Conservation (phyloP, 129 eudicot genomes). For the Lonicera japonica region DNA sequence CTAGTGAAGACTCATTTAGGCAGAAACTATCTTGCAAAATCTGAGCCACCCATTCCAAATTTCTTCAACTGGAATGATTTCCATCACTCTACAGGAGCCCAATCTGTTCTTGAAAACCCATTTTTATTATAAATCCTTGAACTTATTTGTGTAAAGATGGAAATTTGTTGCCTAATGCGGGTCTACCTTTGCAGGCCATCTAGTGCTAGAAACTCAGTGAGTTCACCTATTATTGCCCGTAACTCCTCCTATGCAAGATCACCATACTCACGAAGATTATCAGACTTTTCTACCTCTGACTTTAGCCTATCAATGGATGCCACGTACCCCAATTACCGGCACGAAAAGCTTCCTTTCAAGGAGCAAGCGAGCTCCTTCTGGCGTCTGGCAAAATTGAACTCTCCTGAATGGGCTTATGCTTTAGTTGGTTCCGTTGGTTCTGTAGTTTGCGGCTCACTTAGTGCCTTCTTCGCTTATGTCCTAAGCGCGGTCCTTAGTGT, state of each 20-base stretch:
- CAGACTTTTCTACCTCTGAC: constrained; percentile 96
- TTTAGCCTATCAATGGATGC: constrained; percentile 68
- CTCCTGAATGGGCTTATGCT: constrained; percentile 94
- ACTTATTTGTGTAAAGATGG: background rate
- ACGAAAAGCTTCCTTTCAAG: constrained; percentile 78
- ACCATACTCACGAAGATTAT: constrained; percentile 80
- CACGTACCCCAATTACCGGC: constrained; percentile 53
- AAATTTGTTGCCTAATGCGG: constrained; percentile 4
- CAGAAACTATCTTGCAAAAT: no score
- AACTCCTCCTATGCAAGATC: constrained; percentile 96
- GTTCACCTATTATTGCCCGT: constrained; percentile 91
- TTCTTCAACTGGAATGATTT: no score
- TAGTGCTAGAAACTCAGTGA: constrained; percentile 89
- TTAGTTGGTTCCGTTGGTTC: constrained; percentile 84
- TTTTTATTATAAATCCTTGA: background rate
- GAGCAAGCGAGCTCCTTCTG: constrained; percentile 84
- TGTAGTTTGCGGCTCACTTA: constrained; percentile 75
- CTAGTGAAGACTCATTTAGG: no score
- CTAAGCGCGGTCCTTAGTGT: constrained; percentile 91
- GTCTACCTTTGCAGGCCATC: constrained; percentile 70
- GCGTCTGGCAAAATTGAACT: constrained; percentile 92
- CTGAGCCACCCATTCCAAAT: no score
- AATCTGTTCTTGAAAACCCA: background rate
- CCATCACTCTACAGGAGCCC: no score
- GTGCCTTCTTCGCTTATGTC: constrained; percentile 93